These are phyloP conservation scores for Naganishia sp. DNA, from an alignment of 1,284 basidiomycete genomes.

Conservation along the genomic window DNA sequence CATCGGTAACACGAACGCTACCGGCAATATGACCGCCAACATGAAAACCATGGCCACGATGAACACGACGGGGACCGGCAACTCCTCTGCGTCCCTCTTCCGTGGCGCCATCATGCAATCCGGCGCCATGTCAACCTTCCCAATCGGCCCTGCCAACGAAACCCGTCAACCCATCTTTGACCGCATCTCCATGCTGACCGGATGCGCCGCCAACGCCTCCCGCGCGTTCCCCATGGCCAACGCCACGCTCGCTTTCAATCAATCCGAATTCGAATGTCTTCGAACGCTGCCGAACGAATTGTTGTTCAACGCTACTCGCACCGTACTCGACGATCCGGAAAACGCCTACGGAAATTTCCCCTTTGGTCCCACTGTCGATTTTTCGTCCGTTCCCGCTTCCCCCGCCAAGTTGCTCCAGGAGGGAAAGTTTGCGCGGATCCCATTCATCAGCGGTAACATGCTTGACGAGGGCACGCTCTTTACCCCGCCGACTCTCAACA, in stretches of 20 bases:
- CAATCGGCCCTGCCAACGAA: slow-evolving; percentile 37
- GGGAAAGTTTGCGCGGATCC: slow-evolving; percentile 46
- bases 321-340: not conserved
- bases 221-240: slow-evolving; percentile 34
- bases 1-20: slow-evolving; percentile 32
- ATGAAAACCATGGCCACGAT: not conserved
- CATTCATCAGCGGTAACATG: slow-evolving; percentile 51
- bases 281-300: slow-evolving; percentile 38
- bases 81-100: slow-evolving; percentile 39
- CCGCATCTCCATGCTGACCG: slow-evolving; percentile 38
- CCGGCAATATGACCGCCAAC: not conserved
- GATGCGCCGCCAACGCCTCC: slow-evolving; percentile 35
- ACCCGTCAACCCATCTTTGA: slow-evolving; percentile 45
- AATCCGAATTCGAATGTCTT: slow-evolving; percentile 44
- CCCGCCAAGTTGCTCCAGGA: slow-evolving; percentile 44
- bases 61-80: not conserved
- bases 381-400: slow-evolving; percentile 46
- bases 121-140: slow-evolving; percentile 46
- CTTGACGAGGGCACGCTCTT: slow-evolving; percentile 51
- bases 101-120: slow-evolving; percentile 53
- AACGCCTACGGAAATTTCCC: slow-evolving; percentile 28
- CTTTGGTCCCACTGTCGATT: slow-evolving; percentile 46
- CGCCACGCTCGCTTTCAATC: slow-evolving; percentile 29
- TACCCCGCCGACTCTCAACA: slow-evolving; percentile 37
- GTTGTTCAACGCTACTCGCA: slow-evolving; percentile 40